A percentile compares a stretch with the other conserved stretches of the same genome.
Evolutionary conservation across 768 basidiomycete species (phyloP).

Genomic region (Tulasnella sp.): DNA sequence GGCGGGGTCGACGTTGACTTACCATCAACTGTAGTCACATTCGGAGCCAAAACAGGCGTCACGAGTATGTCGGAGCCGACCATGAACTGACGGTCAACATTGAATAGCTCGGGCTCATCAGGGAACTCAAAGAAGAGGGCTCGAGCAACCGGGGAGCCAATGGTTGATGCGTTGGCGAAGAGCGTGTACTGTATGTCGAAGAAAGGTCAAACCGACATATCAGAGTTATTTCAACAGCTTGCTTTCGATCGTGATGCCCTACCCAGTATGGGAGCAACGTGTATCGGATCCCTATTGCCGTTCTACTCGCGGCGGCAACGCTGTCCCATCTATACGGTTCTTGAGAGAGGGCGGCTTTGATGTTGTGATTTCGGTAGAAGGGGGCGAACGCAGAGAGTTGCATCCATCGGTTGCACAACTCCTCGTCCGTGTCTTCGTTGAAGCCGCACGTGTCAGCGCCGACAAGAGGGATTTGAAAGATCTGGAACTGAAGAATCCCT

Average conservation of each 20-base stretch:
- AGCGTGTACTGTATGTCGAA: slow-evolving; percentile 46
- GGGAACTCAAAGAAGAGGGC: slow-evolving; percentile 75
- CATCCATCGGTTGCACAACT: slow-evolving; percentile 80
- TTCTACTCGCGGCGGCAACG: slow-evolving; percentile 63
- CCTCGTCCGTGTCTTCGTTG: slow-evolving; percentile 62
- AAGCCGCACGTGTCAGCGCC: slow-evolving; percentile 70
- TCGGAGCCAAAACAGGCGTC: not conserved
- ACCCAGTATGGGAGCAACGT: slow-evolving; percentile 72
- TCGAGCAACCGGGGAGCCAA: slow-evolving; percentile 58
- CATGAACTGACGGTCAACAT: slow-evolving; percentile 57
- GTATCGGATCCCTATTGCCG: slow-evolving; percentile 61
- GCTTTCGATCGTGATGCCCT: slow-evolving; percentile 23
- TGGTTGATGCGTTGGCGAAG: slow-evolving; percentile 53
- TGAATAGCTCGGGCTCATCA: slow-evolving; percentile 50
- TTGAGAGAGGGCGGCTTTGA: slow-evolving; percentile 53
- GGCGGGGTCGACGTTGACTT: not conserved
- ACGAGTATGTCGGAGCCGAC: slow-evolving; percentile 63
- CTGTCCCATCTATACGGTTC: slow-evolving; percentile 76
- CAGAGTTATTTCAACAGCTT: slow-evolving; percentile 22
- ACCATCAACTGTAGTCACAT: not conserved
- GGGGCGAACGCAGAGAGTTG: slow-evolving; percentile 69
- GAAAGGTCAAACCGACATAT: slow-evolving; percentile 19
- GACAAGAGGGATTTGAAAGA: slow-evolving; percentile 78
- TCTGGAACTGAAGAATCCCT: slow-evolving; percentile 69
- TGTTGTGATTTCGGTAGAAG: slow-evolving; percentile 74